Evolutionary conservation across 1,139 yeast species (phyloP).

Genomic region (Geotrichum citri-aurantii): DNA sequence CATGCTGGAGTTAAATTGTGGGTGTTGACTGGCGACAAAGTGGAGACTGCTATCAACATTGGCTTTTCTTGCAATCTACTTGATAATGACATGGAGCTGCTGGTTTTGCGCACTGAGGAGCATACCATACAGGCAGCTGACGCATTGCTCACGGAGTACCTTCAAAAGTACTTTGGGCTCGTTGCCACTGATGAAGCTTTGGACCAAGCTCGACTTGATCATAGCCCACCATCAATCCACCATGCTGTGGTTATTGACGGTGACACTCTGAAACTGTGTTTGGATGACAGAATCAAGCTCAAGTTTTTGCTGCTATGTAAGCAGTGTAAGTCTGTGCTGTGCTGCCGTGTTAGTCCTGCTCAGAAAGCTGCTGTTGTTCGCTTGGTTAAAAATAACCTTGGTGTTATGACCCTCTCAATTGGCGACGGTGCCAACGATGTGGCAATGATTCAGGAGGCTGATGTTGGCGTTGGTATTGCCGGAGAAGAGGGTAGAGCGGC

Average conservation of each 20-base stretch:
- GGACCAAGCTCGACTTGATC: conserved; percentile 58
- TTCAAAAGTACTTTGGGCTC: conserved; percentile 56
- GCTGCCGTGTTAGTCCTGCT: conserved; percentile 98
- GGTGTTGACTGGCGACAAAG: conserved; percentile 95
- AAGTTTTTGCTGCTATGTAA: conserved; percentile 82
- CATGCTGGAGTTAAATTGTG: conserved; percentile 90
- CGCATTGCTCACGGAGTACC: conserved; percentile 50
- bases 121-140: conserved; percentile 43
- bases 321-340: conserved; percentile 88
- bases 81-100: conserved; percentile 75
- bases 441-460: conserved; percentile 97
- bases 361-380: conserved; percentile 94
- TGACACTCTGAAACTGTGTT: conserved; percentile 70
- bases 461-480: conserved; percentile 96
- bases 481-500: conserved; percentile 99
- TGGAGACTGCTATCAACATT: conserved; percentile 93
- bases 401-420: conserved; percentile 85
- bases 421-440: conserved; percentile 99
- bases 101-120: conserved; percentile 50
- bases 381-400: conserved; percentile 74
- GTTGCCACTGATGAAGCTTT: conserved; percentile 55
- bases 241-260: conserved; percentile 91
- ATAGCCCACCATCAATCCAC: conserved; percentile 68
- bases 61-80: conserved; percentile 90
- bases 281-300: conserved; percentile 47